Evolutionary conservation across 2,329 filamentous ascomycete genomes (phyloP).

Genomic region (Aurifilum marmelostoma): DNA sequence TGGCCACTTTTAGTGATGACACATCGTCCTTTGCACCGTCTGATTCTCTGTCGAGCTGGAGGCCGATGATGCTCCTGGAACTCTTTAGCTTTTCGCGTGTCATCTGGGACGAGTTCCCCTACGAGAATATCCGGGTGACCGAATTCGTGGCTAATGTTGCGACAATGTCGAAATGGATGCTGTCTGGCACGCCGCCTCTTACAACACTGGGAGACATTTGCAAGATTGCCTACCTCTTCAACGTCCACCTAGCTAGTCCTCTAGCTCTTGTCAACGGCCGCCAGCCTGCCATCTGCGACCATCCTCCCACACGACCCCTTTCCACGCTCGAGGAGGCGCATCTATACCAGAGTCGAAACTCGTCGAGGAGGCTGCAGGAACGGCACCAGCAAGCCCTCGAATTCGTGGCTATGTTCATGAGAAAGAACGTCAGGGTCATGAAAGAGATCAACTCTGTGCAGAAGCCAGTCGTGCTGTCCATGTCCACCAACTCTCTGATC

Average conservation of each 20-base stretch:
- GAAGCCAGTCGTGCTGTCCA: constrained; percentile 35
- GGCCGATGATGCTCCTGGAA: constrained; percentile 37
- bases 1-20: not conserved
- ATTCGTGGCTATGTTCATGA: constrained; percentile 61
- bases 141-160: constrained; percentile 40
- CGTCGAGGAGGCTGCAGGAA: constrained; percentile 40
- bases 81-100: constrained; percentile 44
- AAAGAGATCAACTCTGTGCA: constrained; percentile 31
- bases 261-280: constrained; percentile 38
- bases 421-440: constrained; percentile 45
- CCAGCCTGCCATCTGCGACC: constrained; percentile 42
- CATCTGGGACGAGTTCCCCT: constrained; percentile 50
- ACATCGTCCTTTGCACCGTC: not conserved
- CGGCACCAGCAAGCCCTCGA: constrained; percentile 49
- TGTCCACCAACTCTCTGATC: constrained; percentile 26
- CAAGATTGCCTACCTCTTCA: constrained; percentile 40
- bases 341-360: constrained; percentile 39
- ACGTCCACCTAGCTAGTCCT: constrained; percentile 44
- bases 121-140: constrained; percentile 38
- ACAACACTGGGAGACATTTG: constrained; percentile 42
- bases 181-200: constrained; percentile 48
- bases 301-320: constrained; percentile 36
- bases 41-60: not conserved
- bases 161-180: constrained; percentile 46
- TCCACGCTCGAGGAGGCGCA: constrained; percentile 41